Conservation (phyloP, 75 land plant genomes). For the Cryptomeria japonica region DNA sequence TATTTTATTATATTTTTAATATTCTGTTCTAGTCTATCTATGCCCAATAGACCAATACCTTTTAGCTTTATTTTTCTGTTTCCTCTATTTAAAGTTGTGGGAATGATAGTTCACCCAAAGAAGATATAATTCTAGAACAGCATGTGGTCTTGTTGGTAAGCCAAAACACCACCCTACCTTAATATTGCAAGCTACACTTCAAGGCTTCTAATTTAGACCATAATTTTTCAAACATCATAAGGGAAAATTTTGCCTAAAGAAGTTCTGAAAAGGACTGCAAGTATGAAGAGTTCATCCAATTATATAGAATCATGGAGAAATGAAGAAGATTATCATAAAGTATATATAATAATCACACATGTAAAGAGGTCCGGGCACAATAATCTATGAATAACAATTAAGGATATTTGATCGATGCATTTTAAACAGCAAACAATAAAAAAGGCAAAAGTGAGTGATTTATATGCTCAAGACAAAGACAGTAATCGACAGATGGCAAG, state of each 20-base stretch:
- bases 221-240: not conserved
- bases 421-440: too few relatives aligned
- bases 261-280: too few relatives aligned
- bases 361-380: too few relatives aligned
- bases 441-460: too few relatives aligned
- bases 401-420: too few relatives aligned
- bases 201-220: not conserved
- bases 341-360: too few relatives aligned
- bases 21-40: not conserved
- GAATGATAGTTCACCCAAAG: not conserved
- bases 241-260: not conserved
- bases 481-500: too few relatives aligned
- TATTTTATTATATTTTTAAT: not conserved
- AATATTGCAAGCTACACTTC: not conserved
- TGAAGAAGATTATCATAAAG: too few relatives aligned
- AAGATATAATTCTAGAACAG: not conserved
- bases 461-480: too few relatives aligned
- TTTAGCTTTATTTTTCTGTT: not conserved
- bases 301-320: too few relatives aligned
- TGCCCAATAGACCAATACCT: not conserved
- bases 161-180: not conserved
- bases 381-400: too few relatives aligned
- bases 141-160: not conserved
- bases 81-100: not conserved
- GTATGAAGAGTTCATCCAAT: too few relatives aligned